Evolutionary conservation across 495 filamentous ascomycete genomes (phyloP).

Genomic region (Umbilicaria muhlenbergii): DNA sequence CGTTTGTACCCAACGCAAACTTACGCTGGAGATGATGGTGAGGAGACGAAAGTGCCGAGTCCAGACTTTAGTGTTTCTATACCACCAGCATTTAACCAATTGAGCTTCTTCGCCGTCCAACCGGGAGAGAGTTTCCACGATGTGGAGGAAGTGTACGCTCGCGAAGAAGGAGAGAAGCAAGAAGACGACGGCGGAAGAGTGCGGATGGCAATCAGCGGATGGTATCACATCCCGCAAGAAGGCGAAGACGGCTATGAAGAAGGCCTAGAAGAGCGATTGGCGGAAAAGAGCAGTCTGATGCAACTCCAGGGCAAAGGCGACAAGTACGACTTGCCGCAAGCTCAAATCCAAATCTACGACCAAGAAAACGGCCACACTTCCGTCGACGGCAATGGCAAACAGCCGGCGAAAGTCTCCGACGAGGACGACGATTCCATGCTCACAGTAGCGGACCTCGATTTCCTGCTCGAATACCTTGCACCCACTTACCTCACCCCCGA

Average conservation of each 20-base stretch:
- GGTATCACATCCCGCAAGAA: slow-evolving; percentile 95
- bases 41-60: slow-evolving; percentile 56
- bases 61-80: slow-evolving; percentile 63
- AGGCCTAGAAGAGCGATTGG: slow-evolving; percentile 76
- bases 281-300: slow-evolving; percentile 72
- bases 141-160: slow-evolving; percentile 86
- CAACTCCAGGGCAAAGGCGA: slow-evolving; percentile 87
- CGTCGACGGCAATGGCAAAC: slow-evolving; percentile 26
- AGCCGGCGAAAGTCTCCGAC: slow-evolving; percentile 25
- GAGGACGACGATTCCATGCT: slow-evolving; percentile 37
- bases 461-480: slow-evolving; percentile 74
- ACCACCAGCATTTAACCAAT: slow-evolving; percentile 89
- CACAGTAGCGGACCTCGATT: slow-evolving; percentile 61
- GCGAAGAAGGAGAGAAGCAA: slow-evolving; percentile 38
- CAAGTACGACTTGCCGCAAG: slow-evolving; percentile 66
- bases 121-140: slow-evolving; percentile 96
- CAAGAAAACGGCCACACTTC: slow-evolving; percentile 10
- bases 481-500: slow-evolving; percentile 90
- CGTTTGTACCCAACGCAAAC: slow-evolving; percentile 71
- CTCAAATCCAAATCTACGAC: slow-evolving; percentile 32
- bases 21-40: slow-evolving; percentile 45
- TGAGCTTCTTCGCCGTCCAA: slow-evolving; percentile 96
- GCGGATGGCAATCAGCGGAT: slow-evolving; percentile 97
- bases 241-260: slow-evolving; percentile 87
- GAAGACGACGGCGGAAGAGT: slow-evolving; percentile 53